Percentiles rank a stretch among this genome's conserved stretches.
Evolutionary conservation across 2,329 filamentous ascomycete species (phyloP).

Genomic region (Aureobasidium sp.): DNA sequence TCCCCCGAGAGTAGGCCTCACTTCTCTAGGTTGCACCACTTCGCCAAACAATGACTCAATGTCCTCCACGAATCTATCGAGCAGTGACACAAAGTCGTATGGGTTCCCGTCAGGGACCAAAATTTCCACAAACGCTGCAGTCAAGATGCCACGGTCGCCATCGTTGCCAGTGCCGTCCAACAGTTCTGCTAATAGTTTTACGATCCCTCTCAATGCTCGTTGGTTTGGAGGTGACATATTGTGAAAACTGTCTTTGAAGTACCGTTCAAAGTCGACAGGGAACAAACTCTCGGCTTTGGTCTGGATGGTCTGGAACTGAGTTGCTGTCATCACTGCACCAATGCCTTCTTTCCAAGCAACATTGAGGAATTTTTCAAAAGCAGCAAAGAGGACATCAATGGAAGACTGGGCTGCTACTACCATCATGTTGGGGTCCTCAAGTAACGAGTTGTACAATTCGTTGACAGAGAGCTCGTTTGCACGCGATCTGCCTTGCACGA

Average conservation of each 20-base stretch:
- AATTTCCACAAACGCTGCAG: constrained; percentile 80
- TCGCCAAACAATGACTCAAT: constrained; percentile 83
- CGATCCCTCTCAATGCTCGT: constrained; percentile 73
- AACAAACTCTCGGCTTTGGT: constrained; percentile 55
- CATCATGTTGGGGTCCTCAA: constrained; percentile 74
- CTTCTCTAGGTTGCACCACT: constrained; percentile 22
- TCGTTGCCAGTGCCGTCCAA: constrained; percentile 88
- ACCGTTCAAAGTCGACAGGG: constrained; percentile 62
- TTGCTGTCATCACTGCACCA: constrained; percentile 70
- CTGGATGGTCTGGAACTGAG: constrained; percentile 68
- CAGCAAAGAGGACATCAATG: constrained; percentile 79
- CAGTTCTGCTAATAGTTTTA: constrained; percentile 79
- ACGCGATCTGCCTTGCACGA: constrained; percentile 59
- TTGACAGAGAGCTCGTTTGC: constrained; percentile 78
- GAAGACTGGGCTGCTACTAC: constrained; percentile 68
- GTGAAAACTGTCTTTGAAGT: constrained; percentile 47
- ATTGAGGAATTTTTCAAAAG: constrained; percentile 87
- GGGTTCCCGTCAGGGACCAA: constrained; percentile 71
- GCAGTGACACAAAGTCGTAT: constrained; percentile 76
- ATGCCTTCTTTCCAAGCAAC: constrained; percentile 86
- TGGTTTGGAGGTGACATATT: constrained; percentile 54
- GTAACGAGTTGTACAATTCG: constrained; percentile 79
- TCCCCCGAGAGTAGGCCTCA: constrained; percentile 7
- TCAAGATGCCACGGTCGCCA: constrained; percentile 80
- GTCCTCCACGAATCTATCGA: constrained; percentile 85